Percentiles rank a stretch among this genome's conserved stretches.
phyloP scores from a whole-genome alignment of 305 asterid species.

The Euphrasia arctica region DNA sequence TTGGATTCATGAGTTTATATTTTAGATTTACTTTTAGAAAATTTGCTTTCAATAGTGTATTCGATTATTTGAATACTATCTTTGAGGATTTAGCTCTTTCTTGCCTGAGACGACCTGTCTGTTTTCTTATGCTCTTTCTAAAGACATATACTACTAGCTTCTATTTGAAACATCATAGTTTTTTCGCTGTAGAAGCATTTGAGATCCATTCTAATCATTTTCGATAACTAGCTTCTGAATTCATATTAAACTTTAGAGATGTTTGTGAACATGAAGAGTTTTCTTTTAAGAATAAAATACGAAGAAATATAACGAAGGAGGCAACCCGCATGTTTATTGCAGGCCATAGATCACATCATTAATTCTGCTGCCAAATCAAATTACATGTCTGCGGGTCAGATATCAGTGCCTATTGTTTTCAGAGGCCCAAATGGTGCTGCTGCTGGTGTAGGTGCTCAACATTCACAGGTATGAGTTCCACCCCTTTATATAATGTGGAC shows the following conservation, averaged over 20 bases:
- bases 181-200: constrained; percentile 3
- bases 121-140: too few species aligned
- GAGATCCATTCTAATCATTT: background rate
- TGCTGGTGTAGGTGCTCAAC: too few species aligned
- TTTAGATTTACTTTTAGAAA: background rate
- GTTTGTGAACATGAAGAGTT: constrained; percentile 12
- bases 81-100: too few species aligned
- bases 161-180: background rate
- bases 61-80: background rate
- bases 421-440: too few species aligned
- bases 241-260: constrained; percentile 12
- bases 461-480: constrained; percentile 48
- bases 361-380: too few species aligned
- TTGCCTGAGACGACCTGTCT: too few species aligned
- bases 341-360: constrained; percentile 77
- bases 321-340: constrained; percentile 28
- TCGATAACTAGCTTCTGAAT: constrained; percentile 15
- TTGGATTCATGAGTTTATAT: constrained; percentile 3
- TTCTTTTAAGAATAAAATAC: background rate
- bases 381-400: too few species aligned
- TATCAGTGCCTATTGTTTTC: too few species aligned
- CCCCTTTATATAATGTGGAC: constrained; percentile 4
- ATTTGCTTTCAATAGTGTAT: background rate
- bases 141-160: background rate
- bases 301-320: background rate